phyloP scores from a whole-genome alignment of 768 basidiomycete genomes.

The Tubosaeta sp. region DNA sequence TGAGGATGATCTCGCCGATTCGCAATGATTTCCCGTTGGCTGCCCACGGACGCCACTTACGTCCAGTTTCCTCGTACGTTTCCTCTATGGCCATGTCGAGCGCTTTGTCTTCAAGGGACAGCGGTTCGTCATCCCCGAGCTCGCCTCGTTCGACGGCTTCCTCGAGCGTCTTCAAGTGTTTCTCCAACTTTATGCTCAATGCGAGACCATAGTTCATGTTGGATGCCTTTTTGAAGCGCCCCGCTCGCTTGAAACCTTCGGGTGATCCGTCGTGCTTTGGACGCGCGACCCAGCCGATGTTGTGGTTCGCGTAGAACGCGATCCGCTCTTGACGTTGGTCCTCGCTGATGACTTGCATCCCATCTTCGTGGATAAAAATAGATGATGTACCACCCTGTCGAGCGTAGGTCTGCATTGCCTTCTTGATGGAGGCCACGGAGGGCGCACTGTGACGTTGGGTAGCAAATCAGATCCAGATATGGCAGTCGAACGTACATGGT shows the following conservation, averaged over 20 bases:
- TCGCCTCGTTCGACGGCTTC: conserved; percentile 36
- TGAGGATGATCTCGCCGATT: conserved; percentile 74
- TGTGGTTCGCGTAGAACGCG: conserved; percentile 52
- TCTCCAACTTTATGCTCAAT: conserved; percentile 36
- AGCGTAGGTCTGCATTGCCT: conserved; percentile 62
- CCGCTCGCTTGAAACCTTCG: conserved; percentile 39
- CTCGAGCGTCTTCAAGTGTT: conserved; percentile 42
- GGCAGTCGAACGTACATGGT: conserved; percentile 56
- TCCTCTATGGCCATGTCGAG: conserved; percentile 72
- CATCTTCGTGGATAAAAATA: conserved; percentile 61
- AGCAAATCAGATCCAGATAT: neutral
- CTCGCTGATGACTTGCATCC: conserved; percentile 46
- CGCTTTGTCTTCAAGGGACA: conserved; percentile 62
- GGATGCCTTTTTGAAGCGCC: conserved; percentile 90
- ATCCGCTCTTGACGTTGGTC: conserved; percentile 46
- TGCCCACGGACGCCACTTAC: conserved; percentile 69
- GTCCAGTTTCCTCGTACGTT: conserved; percentile 55
- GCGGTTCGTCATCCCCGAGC: conserved; percentile 37
- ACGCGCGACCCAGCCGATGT: conserved; percentile 58
- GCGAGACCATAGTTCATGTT: conserved; percentile 82
- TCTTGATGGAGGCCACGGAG: conserved; percentile 67
- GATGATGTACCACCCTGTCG: conserved; percentile 57
- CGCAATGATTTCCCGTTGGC: conserved; percentile 71
- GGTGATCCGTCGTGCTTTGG: conserved; percentile 40
- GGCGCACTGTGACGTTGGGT: conserved; percentile 46